Evolutionary conservation across 345 rosid genomes (phyloP).

Genomic region (Punica granatum): DNA sequence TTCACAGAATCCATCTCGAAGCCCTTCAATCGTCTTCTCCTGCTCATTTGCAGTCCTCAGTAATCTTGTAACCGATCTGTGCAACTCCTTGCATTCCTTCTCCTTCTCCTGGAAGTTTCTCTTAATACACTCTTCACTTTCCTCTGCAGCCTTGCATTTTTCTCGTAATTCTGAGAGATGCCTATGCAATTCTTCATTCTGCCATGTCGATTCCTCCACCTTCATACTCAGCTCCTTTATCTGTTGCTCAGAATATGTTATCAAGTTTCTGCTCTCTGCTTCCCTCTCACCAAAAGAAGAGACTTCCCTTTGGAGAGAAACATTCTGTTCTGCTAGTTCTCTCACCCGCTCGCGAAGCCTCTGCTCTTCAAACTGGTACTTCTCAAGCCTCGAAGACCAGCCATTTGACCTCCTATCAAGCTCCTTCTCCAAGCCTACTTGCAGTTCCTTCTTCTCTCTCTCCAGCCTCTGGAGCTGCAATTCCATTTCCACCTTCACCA

Average conservation of each 20-base stretch:
- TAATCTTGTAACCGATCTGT: slow-evolving; percentile 60
- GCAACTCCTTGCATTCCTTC: slow-evolving; percentile 82
- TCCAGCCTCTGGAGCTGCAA: slow-evolving; percentile 49
- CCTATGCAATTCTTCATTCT: slow-evolving; percentile 46
- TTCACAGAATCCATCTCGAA: slow-evolving; percentile 44
- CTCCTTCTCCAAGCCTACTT: slow-evolving; percentile 81
- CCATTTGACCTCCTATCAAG: slow-evolving; percentile 92
- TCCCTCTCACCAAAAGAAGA: slow-evolving; percentile 63
- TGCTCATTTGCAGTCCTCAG: slow-evolving; percentile 74
- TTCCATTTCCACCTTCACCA: slow-evolving; percentile 50
- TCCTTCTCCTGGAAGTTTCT: slow-evolving; percentile 79
- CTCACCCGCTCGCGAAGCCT: slow-evolving; percentile 91
- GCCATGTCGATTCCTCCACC: slow-evolving; percentile 40
- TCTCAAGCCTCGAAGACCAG: slow-evolving; percentile 84
- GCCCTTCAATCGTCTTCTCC: slow-evolving; percentile 78
- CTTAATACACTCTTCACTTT: slow-evolving; percentile 41
- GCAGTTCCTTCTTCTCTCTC: slow-evolving; percentile 74
- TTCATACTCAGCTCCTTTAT: slow-evolving; percentile 45
- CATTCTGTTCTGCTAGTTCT: slow-evolving; percentile 96
- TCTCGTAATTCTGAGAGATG: slow-evolving; percentile 47
- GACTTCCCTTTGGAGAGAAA: slow-evolving; percentile 82
- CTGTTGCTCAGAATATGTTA: slow-evolving; percentile 50
- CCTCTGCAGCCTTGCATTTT: slow-evolving; percentile 43
- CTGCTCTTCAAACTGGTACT: slow-evolving; percentile 73
- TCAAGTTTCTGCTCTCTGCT: slow-evolving; percentile 48